Evolutionary conservation across 306 rosid genomes (phyloP).

Genomic region (Pueraria montana): DNA sequence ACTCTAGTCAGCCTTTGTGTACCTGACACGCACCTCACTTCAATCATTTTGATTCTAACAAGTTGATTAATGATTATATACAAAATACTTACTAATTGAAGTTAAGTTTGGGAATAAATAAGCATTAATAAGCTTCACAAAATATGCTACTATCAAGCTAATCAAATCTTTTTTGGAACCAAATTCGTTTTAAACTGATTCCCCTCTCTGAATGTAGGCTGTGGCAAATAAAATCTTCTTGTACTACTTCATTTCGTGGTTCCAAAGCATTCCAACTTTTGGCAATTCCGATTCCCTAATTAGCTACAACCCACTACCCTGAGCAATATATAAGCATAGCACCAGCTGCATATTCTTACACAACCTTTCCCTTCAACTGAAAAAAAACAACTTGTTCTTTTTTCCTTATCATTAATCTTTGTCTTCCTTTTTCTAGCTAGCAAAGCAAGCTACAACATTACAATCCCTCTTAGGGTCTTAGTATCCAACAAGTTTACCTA

Average conservation of each 20-base stretch:
- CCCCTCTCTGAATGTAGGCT: slow-evolving; percentile 40
- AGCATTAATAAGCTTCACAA: not conserved
- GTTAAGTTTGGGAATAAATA: not conserved
- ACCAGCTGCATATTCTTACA: slow-evolving; percentile 45
- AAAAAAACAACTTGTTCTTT: not conserved
- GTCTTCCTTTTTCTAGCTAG: no score
- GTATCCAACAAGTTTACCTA: slow-evolving; percentile 1
- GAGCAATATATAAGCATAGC: slow-evolving; percentile 49
- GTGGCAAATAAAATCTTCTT: slow-evolving; percentile 31
- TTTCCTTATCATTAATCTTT: no score
- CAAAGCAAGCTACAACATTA: not conserved
- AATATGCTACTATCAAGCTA: slow-evolving; percentile 14
- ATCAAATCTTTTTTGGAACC: slow-evolving; percentile 42
- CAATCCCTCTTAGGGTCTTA: not conserved
- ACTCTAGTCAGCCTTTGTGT: not conserved
- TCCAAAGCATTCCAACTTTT: slow-evolving; percentile 55
- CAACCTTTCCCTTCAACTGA: slow-evolving; percentile 31
- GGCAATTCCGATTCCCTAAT: slow-evolving; percentile 48
- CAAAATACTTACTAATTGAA: not conserved
- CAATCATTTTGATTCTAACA: slow-evolving; percentile 23
- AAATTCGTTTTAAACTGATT: slow-evolving; percentile 52
- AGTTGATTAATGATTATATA: not conserved
- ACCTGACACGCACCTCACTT: not conserved
- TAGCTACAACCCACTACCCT: slow-evolving; percentile 48
- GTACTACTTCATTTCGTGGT: slow-evolving; percentile 58